phyloP scores from a whole-genome alignment of 2,329 filamentous ascomycete genomes.

The Coniochaeta sp. region DNA sequence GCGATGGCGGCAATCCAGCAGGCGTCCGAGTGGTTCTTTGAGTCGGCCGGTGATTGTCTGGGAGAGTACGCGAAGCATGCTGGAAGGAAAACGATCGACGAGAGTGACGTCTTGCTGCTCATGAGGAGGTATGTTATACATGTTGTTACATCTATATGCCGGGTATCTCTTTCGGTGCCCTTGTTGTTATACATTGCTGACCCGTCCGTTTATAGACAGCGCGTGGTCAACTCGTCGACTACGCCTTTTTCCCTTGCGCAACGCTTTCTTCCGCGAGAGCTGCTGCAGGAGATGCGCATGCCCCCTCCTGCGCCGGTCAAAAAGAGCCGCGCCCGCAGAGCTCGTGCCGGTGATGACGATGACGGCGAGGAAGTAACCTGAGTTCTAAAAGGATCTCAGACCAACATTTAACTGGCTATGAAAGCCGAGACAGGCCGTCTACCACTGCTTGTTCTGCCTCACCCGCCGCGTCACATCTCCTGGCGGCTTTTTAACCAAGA shows the following conservation, averaged over 20 bases:
- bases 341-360: constrained; percentile 31
- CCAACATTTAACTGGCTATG: background rate
- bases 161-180: constrained; percentile 10
- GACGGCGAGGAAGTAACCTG: constrained; percentile 27
- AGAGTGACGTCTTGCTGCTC: constrained; percentile 72
- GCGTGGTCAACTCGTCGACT: constrained; percentile 62
- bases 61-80: constrained; percentile 75
- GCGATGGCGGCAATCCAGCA: constrained; percentile 68
- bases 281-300: constrained; percentile 77
- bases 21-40: constrained; percentile 87
- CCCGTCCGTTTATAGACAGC: constrained; percentile 54
- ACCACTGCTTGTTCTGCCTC: constrained; percentile 71
- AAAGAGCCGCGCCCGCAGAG: constrained; percentile 30
- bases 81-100: constrained; percentile 77
- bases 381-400: constrained; percentile 14
- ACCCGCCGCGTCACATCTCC: constrained; percentile 67
- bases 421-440: constrained; percentile 15
- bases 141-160: constrained; percentile 5
- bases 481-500: constrained; percentile 84
- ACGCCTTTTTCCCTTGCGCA: constrained; percentile 83
- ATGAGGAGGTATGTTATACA: constrained; percentile 66
- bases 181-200: constrained; percentile 19
- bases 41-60: constrained; percentile 76
- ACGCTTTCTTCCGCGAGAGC: constrained; percentile 71
- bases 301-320: constrained; percentile 46